These are phyloP conservation scores for Tinospora cordifolia DNA, from an alignment of 164 flowering plant species.

Conservation along the genomic window DNA sequence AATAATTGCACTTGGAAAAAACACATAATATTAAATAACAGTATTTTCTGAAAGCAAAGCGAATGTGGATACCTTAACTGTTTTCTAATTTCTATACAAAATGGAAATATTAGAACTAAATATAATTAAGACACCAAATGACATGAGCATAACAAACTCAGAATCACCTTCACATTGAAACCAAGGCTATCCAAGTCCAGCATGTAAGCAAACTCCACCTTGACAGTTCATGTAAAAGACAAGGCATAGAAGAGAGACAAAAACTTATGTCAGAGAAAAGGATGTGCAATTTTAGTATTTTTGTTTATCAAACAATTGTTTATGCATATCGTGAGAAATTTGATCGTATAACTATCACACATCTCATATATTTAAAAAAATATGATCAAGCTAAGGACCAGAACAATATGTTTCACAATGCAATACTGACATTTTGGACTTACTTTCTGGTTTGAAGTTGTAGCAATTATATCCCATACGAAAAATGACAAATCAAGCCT, in stretches of 20 bases:
- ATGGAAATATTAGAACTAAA: neutral
- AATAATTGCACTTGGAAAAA: no score
- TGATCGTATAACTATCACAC: neutral
- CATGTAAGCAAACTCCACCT: conserved; percentile 88
- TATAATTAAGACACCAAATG: neutral
- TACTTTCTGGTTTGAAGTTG: neutral
- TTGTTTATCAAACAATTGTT: neutral
- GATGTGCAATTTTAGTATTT: neutral
- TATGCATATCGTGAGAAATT: neutral
- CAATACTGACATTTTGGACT: neutral
- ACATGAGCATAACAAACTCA: neutral
- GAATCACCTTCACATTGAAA: conserved; percentile 76
- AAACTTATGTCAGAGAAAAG: neutral
- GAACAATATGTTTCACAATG: neutral
- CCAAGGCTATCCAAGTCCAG: conserved; percentile 91
- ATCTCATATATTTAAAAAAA: neutral
- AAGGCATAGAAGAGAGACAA: neutral
- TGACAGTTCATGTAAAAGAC: conserved; percentile 11
- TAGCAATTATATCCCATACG: neutral
- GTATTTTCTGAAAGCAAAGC: neutral
- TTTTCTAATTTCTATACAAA: no score
- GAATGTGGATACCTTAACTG: neutral
- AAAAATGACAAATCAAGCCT: no score
- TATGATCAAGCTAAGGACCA: no score
- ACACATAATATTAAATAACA: neutral